Conservation (phyloP, 2,329 filamentous ascomycete genomes). For the Tetracladium maxilliforme region DNA sequence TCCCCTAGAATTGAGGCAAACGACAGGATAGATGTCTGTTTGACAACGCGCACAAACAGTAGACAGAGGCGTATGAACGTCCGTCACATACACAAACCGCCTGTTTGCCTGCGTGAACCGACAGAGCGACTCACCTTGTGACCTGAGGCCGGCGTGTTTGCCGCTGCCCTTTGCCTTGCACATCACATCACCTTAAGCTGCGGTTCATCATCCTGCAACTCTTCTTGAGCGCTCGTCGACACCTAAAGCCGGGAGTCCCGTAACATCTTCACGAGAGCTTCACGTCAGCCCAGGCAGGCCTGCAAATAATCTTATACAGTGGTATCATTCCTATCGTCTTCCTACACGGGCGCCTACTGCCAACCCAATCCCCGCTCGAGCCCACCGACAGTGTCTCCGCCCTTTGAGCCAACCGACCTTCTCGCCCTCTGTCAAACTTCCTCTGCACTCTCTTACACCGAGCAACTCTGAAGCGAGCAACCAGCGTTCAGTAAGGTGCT, state of each 20-base stretch:
- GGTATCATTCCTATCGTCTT: no score
- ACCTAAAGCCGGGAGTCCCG: background rate
- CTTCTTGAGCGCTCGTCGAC: constrained; percentile 2
- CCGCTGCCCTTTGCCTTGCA: constrained; percentile 1
- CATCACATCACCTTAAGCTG: constrained; percentile 9
- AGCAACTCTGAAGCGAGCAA: no score
- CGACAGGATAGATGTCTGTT: background rate
- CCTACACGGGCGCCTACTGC: no score
- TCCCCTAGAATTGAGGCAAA: background rate
- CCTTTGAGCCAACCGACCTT: no score
- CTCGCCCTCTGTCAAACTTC: no score
- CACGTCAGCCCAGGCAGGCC: constrained; percentile 19
- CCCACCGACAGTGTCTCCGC: no score
- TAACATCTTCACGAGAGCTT: constrained; percentile 5
- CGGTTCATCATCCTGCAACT: constrained; percentile 11
- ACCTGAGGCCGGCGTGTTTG: constrained; percentile 5
- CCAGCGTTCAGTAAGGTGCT: no score
- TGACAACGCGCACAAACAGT: constrained; percentile 8
- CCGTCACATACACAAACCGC: constrained; percentile 37
- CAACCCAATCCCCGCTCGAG: no score
- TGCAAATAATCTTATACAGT: no score
- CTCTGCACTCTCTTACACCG: no score
- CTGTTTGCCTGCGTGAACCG: constrained; percentile 15
- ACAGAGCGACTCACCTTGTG: constrained; percentile 10
- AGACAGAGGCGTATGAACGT: constrained; percentile 35